Conservation (phyloP, 257 asterid genomes). For the Nicotiana noctiflora region DNA sequence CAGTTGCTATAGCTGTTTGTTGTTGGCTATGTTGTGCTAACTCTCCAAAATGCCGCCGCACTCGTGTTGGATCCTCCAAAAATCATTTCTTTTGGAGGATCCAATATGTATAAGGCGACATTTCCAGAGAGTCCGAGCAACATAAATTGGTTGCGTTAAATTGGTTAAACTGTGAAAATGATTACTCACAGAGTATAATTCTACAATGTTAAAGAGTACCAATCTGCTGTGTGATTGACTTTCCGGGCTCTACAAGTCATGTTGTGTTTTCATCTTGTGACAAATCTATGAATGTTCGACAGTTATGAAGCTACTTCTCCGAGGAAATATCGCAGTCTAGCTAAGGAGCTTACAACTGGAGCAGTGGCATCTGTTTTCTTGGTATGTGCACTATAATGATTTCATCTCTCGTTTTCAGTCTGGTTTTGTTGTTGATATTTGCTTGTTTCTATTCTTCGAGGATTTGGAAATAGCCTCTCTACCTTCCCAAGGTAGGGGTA, state of each 20-base stretch:
- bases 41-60: too few species aligned
- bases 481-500: too few species aligned
- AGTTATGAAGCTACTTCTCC: conserved; percentile 97
- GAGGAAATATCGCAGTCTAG: conserved; percentile 70
- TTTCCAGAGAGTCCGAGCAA: too few species aligned
- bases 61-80: too few species aligned
- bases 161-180: too few species aligned
- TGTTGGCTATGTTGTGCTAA: too few species aligned
- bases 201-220: not conserved
- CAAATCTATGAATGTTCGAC: conserved; percentile 17
- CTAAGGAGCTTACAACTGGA: conserved; percentile 80
- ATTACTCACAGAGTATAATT: not conserved
- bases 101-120: accelerated
- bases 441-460: too few species aligned
- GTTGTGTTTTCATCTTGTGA: not conserved
- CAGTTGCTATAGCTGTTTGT: too few species aligned
- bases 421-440: too few species aligned
- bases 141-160: too few species aligned
- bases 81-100: too few species aligned
- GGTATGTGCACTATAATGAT: conserved; percentile 29
- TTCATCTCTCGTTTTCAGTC: not conserved
- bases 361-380: conserved; percentile 85
- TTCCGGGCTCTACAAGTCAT: not conserved
- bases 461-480: too few species aligned
- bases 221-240: not conserved